Base-by-base conservation (phyloP, 2,329 filamentous ascomycete species). In the Dactylellina cionopaga region DNA sequence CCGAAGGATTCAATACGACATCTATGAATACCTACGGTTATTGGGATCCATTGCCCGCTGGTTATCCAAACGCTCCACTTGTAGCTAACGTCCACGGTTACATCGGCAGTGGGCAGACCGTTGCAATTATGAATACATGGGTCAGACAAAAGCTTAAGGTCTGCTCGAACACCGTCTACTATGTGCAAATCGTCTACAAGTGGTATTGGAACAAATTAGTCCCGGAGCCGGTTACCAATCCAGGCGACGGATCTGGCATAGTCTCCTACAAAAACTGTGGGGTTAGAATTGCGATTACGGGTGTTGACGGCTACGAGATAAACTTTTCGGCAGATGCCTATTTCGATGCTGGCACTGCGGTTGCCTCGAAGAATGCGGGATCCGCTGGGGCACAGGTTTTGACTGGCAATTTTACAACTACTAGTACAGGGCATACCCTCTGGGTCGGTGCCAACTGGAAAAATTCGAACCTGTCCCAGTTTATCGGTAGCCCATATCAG, bases 111-210 rank as follows among this genome's bases (percentile, higher is more conserved):
- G 19, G 19, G 3, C 5, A 15, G 24, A 35, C 19, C 5, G 1
- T 11, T 13, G 10, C n/a, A 24, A 5, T 6, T 17, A 47, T 60
- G 19, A 33, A 19, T 27, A 27, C 43, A 22, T 69, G 39, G 41
- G 1, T 62, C 1, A 41, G 22, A 7, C 46, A 52, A 54, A 2
- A 31, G 3, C 41, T 58, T 25, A 24, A 17, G 2, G 6, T 44
- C 5, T 71, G 66, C 13, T 29, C 33, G 5, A 37, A 44, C 5
- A 29, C 29, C 3, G 15, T 9, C 5, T 71, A 71, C 37, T 51
- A 43, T 10, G 10, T 59, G 10, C 52, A 44, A 2, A 15, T 71
- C 1, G n/a, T 41, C 13, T 71, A 71, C 27, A 71, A 64, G 17
- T 71, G 51, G 58, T 25, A 29, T 4, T 37, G 29, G 22, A 44